phyloP scores from a whole-genome alignment of 129 eudicot genomes.

The Sambucus nigra region DNA sequence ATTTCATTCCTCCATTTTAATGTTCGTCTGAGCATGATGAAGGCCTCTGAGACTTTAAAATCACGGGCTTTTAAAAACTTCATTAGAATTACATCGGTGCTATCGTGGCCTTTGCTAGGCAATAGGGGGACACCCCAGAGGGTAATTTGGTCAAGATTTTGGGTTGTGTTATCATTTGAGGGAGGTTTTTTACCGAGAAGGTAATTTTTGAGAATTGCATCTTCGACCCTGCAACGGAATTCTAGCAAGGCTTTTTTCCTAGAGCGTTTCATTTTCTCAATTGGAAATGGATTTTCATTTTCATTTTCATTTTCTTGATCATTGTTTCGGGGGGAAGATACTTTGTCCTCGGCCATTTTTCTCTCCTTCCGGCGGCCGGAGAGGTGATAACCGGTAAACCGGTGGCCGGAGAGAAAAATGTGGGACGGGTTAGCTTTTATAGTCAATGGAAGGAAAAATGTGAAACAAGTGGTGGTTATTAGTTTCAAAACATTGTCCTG shows the following conservation, averaged over 20 bases:
- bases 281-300: constrained; percentile 9
- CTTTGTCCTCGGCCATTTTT: constrained; percentile 33
- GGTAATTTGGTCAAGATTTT: constrained; percentile 25
- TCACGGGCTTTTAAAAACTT: constrained; percentile 66
- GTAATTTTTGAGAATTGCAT: constrained; percentile 38
- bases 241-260: constrained; percentile 37
- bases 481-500: too few relatives aligned
- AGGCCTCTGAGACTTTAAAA: constrained; percentile 50
- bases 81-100: constrained; percentile 44
- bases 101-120: constrained; percentile 45
- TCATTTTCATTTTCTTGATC: constrained; percentile 4
- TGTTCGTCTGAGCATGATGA: constrained; percentile 39
- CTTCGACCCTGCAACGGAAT: constrained; percentile 47
- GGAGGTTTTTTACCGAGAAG: constrained; percentile 10
- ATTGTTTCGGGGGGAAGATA: constrained; percentile 11
- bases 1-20: constrained; percentile 60
- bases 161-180: constrained; percentile 7
- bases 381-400: not conserved
- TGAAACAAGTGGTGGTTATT: too few relatives aligned
- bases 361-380: constrained; percentile 21
- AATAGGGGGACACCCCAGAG: constrained; percentile 88
- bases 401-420: too few relatives aligned
- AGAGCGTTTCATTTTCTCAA: constrained; percentile 21
- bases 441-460: too few relatives aligned
- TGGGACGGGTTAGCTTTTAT: too few relatives aligned